Base-by-base conservation (phyloP, 192 early-diverging fungal genomes). In the Coemansia sp. region DNA sequence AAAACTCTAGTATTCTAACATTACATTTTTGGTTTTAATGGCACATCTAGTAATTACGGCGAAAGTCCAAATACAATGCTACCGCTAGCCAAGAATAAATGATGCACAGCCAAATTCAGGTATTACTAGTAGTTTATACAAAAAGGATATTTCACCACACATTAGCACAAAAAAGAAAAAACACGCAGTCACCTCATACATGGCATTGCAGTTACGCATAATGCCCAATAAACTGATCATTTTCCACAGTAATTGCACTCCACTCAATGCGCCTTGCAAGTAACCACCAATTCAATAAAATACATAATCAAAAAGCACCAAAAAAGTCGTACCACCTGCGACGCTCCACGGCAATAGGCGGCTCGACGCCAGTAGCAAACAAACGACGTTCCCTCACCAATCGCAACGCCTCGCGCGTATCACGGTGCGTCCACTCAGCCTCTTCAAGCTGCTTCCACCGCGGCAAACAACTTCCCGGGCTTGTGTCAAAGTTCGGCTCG, bases 241-340 rank as follows among this genome's bases (percentile, higher is more conserved):
- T 34, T 8, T 8, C 7, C 6, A 8, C 31, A 34, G 31, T 34
- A 34, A 8, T 34, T 34, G 31, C 31, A 34, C 31, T 6, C 24
- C 49, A 51, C 21, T 23, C 11, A 24, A 25, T 25, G 7, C 31
- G 50, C 50, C 50, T 5, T 52, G 50, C 50, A 34, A 34, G 40
- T 44, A 52, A 28, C 8, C 20, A 25, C 11, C 50, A 52, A 24
- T 52, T 25, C 18, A 20, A 21, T 15, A 12, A 25, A 9, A 52
- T 52, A 52, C 18, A 23, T 26, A 14, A 50, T 52, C 58, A 60
- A 31, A 59, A 59, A 14, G 28, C 38, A 12, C 61, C 65, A 37
- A 80, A 80, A 23, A 74, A 42, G 52, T 68, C 52, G 36, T 80
- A 80, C 77, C 77, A 80, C 31, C 66, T 58, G 15, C 72, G 56